Evolutionary conservation across 176 grass and related monocot species (phyloP).

Genomic region (Phragmites australis): DNA sequence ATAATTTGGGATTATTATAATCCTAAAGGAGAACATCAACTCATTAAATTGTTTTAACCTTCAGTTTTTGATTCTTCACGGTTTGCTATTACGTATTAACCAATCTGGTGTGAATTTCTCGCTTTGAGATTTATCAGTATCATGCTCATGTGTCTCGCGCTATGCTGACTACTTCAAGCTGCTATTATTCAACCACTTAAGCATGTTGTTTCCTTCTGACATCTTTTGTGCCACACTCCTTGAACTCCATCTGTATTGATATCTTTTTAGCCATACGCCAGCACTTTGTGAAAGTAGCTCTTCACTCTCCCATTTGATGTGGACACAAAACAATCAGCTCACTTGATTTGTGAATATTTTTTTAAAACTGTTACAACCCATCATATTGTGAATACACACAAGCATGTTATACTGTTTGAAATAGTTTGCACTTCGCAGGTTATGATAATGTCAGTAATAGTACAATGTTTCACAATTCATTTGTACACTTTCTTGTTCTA

Average conservation of each 20-base stretch:
- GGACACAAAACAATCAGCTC: not conserved
- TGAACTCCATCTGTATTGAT: constrained; percentile 14
- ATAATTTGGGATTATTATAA: not conserved
- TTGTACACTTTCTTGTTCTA: constrained; percentile 2
- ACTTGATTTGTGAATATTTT: constrained; percentile 7
- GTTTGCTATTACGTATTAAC: constrained; percentile 11
- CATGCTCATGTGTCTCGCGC: not conserved
- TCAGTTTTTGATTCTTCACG: constrained; percentile 4
- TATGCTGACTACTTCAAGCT: constrained; percentile 1
- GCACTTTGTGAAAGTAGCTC: not conserved
- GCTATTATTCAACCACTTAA: not conserved
- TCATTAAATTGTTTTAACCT: not conserved
- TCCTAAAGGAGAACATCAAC: not conserved
- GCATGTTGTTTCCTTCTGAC: not conserved
- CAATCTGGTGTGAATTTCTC: not conserved
- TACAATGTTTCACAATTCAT: not conserved
- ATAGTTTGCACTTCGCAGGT: constrained; percentile 31
- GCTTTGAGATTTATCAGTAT: constrained; percentile 10
- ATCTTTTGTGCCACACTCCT: not conserved
- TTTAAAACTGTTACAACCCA: not conserved
- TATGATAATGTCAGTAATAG: constrained; percentile 7
- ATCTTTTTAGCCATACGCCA: not conserved
- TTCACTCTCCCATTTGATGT: not conserved
- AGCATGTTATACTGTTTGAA: not conserved
- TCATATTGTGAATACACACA: not conserved